phyloP scores from a whole-genome alignment of 2,329 filamentous ascomycete species.

The Cladorrhinum sp. region DNA sequence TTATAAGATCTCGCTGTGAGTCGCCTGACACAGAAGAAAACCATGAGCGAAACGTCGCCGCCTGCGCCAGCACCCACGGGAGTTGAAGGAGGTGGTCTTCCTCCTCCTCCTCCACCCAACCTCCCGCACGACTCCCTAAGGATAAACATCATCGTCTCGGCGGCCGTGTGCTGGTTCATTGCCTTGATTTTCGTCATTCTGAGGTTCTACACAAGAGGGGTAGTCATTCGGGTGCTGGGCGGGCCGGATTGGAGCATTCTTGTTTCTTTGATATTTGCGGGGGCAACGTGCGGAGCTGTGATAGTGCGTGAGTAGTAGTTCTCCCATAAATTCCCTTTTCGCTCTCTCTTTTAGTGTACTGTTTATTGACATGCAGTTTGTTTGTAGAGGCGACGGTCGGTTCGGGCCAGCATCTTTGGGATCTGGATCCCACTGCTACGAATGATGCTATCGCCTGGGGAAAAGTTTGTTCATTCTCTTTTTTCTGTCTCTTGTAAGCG shows the following conservation, averaged over 20 bases:
- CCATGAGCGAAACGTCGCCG: constrained; percentile 13
- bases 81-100: constrained; percentile 1
- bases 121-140: constrained; percentile 24
- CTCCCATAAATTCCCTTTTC: background rate
- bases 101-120: constrained; percentile 1
- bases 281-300: constrained; percentile 23
- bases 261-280: constrained; percentile 32
- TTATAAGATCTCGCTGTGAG: too few species aligned
- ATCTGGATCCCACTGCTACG: constrained; percentile 21
- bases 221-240: constrained; percentile 37
- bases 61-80: background rate
- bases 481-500: background rate
- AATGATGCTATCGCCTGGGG: constrained; percentile 16
- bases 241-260: constrained; percentile 38
- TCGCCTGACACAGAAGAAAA: too few species aligned
- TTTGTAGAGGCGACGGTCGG: constrained; percentile 22
- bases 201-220: constrained; percentile 38
- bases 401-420: constrained; percentile 26
- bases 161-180: constrained; percentile 28
- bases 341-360: background rate
- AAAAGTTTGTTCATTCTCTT: constrained; percentile 16
- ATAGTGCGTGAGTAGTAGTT: constrained; percentile 24
- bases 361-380: background rate
- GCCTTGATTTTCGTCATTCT: constrained; percentile 34
- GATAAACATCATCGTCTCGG: constrained; percentile 26